These are phyloP conservation scores for Phytophthora hibernalis DNA, from an alignment of 352 stramenopile genomes.

Conservation along the genomic window DNA sequence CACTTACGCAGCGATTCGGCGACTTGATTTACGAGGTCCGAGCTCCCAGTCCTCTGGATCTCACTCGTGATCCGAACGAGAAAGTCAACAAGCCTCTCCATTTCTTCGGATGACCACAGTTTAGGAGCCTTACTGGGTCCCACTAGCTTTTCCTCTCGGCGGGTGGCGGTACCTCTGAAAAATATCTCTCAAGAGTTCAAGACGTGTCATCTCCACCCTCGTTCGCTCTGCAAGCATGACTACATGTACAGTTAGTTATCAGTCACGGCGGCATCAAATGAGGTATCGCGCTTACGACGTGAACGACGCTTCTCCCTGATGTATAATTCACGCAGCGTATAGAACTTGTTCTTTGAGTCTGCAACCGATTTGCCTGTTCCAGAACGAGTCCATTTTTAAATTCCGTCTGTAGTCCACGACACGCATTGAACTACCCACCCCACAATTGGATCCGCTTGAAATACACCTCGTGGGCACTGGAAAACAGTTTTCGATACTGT, in stretches of 20 bases:
- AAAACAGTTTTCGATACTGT: constrained; percentile 59
- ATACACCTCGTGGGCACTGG: constrained; percentile 51
- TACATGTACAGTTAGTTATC: constrained; percentile 4
- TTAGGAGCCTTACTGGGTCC: constrained; percentile 44
- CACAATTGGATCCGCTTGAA: constrained; percentile 77
- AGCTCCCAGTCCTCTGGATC: constrained; percentile 59
- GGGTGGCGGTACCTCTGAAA: constrained; percentile 51
- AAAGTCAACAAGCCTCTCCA: constrained; percentile 61
- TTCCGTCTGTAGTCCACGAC: neutral
- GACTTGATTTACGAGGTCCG: constrained; percentile 44
- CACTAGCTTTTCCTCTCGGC: constrained; percentile 26
- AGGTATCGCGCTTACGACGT: constrained; percentile 23
- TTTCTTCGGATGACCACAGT: constrained; percentile 65
- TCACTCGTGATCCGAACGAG: constrained; percentile 70
- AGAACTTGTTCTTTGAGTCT: constrained; percentile 78
- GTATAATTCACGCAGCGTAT: constrained; percentile 71
- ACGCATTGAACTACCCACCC: constrained; percentile 32
- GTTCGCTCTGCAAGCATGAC: constrained; percentile 26
- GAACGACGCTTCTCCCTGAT: constrained; percentile 47
- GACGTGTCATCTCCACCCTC: constrained; percentile 36
- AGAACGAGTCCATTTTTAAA: neutral
- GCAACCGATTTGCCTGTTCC: constrained; percentile 59
- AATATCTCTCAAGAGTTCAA: constrained; percentile 58
- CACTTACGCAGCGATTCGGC: constrained; percentile 43
- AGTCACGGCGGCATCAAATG: neutral